These are phyloP conservation scores for Primulina eburnea DNA, from an alignment of 257 asterid species.

Conservation along the genomic window DNA sequence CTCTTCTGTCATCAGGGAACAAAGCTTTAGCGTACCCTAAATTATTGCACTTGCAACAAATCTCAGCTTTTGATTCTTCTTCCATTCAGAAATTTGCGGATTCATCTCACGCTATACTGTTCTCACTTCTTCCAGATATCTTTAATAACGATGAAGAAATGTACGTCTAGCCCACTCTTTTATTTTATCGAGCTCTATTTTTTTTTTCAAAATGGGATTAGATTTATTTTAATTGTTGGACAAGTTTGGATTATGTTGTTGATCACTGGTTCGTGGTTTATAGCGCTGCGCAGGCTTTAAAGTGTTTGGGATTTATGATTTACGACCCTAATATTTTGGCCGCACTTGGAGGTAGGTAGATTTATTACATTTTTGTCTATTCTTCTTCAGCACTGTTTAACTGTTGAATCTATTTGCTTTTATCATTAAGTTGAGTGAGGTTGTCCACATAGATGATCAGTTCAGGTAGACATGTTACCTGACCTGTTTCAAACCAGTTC, in stretches of 20 bases:
- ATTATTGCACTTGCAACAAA: conserved; percentile 53
- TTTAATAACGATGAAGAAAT: conserved; percentile 57
- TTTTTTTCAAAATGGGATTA: background rate
- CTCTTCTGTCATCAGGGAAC: conserved; percentile 32
- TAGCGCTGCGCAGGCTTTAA: conserved; percentile 79
- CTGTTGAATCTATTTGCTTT: background rate
- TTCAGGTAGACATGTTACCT: too few species aligned
- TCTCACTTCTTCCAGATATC: conserved; percentile 36
- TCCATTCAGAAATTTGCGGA: conserved; percentile 41
- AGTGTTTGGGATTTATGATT: conserved; percentile 84
- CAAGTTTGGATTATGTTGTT: conserved; percentile 9
- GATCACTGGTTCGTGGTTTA: conserved; percentile 5
- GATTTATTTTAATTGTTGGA: background rate
- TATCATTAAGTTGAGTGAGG: background rate
- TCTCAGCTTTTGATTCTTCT: conserved; percentile 44
- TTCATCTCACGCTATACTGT: conserved; percentile 40
- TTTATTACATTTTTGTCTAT: conserved; percentile 7
- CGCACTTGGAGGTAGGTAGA: conserved; percentile 44
- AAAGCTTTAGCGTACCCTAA: conserved; percentile 49
- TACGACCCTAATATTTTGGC: conserved; percentile 64
- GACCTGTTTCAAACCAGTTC: too few species aligned
- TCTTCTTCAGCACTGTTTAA: background rate
- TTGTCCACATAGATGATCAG: conserved; percentile 11
- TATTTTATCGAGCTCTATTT: background rate
- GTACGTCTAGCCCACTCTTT: conserved; percentile 23